phyloP scores from a whole-genome alignment of 2,329 filamentous ascomycete genomes.

The Alternaria sp. region DNA sequence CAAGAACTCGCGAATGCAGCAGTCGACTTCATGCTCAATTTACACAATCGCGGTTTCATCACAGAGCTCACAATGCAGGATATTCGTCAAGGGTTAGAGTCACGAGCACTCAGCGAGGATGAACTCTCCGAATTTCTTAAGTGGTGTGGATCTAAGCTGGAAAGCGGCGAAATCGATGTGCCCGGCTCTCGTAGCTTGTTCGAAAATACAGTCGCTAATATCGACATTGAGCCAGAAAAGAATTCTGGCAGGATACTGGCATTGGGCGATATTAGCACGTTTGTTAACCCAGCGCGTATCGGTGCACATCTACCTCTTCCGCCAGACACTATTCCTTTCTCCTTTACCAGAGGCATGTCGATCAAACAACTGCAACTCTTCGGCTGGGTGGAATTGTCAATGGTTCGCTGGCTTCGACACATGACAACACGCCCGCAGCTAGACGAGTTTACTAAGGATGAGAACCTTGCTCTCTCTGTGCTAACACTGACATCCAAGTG shows the following conservation, averaged over 20 bases:
- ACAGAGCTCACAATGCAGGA: conserved; percentile 86
- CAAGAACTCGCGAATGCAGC: conserved; percentile 72
- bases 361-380: conserved; percentile 75
- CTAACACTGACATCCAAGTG: conserved; percentile 83
- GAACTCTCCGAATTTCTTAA: conserved; percentile 84
- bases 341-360: conserved; percentile 75
- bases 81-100: conserved; percentile 81
- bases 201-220: conserved; percentile 77
- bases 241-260: conserved; percentile 74
- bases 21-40: conserved; percentile 75
- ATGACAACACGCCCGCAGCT: conserved; percentile 67
- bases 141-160: conserved; percentile 79
- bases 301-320: conserved; percentile 82
- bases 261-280: conserved; percentile 76
- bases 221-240: conserved; percentile 58
- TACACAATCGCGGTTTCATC: conserved; percentile 86
- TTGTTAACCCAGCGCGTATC: conserved; percentile 77
- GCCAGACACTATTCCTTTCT: conserved; percentile 79
- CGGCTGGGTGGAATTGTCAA: conserved; percentile 84
- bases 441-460: conserved; percentile 68
- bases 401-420: conserved; percentile 84
- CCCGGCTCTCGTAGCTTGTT: conserved; percentile 73
- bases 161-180: conserved; percentile 73
- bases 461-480: conserved; percentile 77
- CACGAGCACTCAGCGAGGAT: conserved; percentile 76